Percentiles rank a stretch among this genome's conserved stretches.
Evolutionary conservation across 169 alveolate species (phyloP).

Genomic region (Plasmodium falciparum): DNA sequence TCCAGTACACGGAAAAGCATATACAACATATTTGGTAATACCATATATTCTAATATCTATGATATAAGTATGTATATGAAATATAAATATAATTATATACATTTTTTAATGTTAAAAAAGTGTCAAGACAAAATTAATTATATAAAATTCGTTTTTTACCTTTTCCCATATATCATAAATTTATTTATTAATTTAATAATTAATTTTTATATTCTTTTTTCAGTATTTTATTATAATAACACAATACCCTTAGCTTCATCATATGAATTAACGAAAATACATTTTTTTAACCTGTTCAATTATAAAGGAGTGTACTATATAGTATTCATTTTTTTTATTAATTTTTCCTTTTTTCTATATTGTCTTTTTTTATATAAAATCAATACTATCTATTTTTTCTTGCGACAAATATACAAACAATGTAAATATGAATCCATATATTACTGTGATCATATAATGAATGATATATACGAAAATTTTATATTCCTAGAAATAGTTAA

Average conservation of each 20-base stretch:
- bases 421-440: slow-evolving; percentile 71
- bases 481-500: slow-evolving; percentile 36
- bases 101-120: slow-evolving; percentile 52
- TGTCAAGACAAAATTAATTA: slow-evolving; percentile 54
- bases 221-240: slow-evolving; percentile 71
- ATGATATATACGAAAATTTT: slow-evolving; percentile 61
- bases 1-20: slow-evolving; percentile 12
- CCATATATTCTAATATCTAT: slow-evolving; percentile 54
- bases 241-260: slow-evolving; percentile 66
- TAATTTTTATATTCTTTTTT: slow-evolving; percentile 47
- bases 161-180: slow-evolving; percentile 62
- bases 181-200: slow-evolving; percentile 38
- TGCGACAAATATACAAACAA: slow-evolving; percentile 54
- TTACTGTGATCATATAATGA: slow-evolving; percentile 72
- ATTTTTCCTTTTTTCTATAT: slow-evolving; percentile 47
- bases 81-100: slow-evolving; percentile 53
- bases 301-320: slow-evolving; percentile 64
- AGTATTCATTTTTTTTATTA: slow-evolving; percentile 43
- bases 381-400: slow-evolving; percentile 49
- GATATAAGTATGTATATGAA: slow-evolving; percentile 40
- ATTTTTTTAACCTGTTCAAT: slow-evolving; percentile 45
- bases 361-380: slow-evolving; percentile 34
- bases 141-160: slow-evolving; percentile 46
- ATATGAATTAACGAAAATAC: slow-evolving; percentile 50
- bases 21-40: slow-evolving; percentile 66